Evolutionary conservation across 495 filamentous ascomycete genomes (phyloP).

Genomic region (Penicillium steckii): DNA sequence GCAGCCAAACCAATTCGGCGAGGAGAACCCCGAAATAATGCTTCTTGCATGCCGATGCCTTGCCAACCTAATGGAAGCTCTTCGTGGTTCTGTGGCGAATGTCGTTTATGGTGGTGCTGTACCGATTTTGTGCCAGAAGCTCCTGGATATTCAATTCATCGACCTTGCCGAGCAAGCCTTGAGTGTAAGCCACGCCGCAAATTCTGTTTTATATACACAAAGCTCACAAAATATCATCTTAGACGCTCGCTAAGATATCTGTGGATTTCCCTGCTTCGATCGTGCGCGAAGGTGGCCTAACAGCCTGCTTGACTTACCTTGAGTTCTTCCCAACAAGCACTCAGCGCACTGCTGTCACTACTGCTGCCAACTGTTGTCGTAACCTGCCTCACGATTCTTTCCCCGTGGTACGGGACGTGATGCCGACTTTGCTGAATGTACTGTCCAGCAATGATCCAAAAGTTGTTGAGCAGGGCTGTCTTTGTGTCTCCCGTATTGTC

Average conservation of each 20-base stretch:
- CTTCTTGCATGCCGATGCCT: conserved; percentile 93
- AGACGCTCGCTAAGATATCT: conserved; percentile 96
- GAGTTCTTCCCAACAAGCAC: conserved; percentile 99
- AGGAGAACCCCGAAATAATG: conserved; percentile 97
- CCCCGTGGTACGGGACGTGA: conserved; percentile 82
- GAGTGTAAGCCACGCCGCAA: conserved; percentile 57
- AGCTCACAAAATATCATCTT: conserved; percentile 13
- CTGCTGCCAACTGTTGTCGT: conserved; percentile 95
- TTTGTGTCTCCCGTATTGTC: conserved; percentile 95
- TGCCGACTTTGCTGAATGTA: conserved; percentile 90
- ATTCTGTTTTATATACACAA: background rate
- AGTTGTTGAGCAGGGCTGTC: conserved; percentile 93
- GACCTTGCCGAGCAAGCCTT: conserved; percentile 96
- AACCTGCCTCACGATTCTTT: conserved; percentile 95
- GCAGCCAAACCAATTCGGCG: conserved; percentile 82
- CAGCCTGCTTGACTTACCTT: conserved; percentile 88
- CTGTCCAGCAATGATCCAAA: conserved; percentile 90
- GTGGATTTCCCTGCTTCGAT: conserved; percentile 95
- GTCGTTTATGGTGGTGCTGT: conserved; percentile 97
- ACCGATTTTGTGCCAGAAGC: conserved; percentile 87
- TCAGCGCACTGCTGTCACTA: conserved; percentile 93
- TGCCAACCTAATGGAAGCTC: conserved; percentile 96
- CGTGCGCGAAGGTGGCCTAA: conserved; percentile 92
- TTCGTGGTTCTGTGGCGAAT: conserved; percentile 87
- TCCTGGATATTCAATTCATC: conserved; percentile 93